phyloP scores from a whole-genome alignment of 2,329 filamentous ascomycete genomes.

The Bipolaris oryzae region DNA sequence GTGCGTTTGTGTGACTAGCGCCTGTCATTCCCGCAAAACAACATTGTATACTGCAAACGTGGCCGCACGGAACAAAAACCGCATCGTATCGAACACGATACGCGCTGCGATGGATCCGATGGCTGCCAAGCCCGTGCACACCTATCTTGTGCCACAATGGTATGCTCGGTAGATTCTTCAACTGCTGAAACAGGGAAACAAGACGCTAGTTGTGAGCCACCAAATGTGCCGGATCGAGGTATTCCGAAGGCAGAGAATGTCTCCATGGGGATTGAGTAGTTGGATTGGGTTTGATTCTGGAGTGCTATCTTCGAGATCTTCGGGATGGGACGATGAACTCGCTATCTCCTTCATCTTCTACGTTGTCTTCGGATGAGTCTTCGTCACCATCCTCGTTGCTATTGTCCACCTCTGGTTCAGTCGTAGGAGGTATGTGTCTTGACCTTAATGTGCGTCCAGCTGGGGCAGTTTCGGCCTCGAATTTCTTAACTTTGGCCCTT shows the following conservation, averaged over 20 bases:
- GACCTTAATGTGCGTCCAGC: conserved; percentile 22
- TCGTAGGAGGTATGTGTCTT: background rate
- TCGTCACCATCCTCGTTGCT: conserved; percentile 29
- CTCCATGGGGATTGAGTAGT: background rate
- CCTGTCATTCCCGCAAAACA: too few species aligned
- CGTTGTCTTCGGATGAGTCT: conserved; percentile 27
- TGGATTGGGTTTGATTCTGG: background rate
- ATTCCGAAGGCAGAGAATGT: background rate
- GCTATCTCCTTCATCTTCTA: conserved; percentile 17
- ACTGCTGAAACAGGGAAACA: too few species aligned
- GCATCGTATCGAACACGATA: too few species aligned
- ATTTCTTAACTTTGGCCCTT: conserved; percentile 49
- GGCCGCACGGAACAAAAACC: too few species aligned
- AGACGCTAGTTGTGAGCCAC: background rate
- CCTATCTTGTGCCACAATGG: too few species aligned
- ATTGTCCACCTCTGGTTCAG: background rate
- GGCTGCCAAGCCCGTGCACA: too few species aligned
- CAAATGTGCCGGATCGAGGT: background rate
- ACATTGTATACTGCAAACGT: too few species aligned
- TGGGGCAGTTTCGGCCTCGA: conserved; percentile 23
- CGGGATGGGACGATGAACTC: conserved; percentile 23
- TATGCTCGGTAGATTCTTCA: too few species aligned
- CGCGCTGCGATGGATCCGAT: too few species aligned
- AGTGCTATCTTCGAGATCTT: conserved; percentile 19
- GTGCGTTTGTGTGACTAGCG: too few species aligned